phyloP scores from a whole-genome alignment of 2,329 filamentous ascomycete species.

The Colletotrichum siamense region DNA sequence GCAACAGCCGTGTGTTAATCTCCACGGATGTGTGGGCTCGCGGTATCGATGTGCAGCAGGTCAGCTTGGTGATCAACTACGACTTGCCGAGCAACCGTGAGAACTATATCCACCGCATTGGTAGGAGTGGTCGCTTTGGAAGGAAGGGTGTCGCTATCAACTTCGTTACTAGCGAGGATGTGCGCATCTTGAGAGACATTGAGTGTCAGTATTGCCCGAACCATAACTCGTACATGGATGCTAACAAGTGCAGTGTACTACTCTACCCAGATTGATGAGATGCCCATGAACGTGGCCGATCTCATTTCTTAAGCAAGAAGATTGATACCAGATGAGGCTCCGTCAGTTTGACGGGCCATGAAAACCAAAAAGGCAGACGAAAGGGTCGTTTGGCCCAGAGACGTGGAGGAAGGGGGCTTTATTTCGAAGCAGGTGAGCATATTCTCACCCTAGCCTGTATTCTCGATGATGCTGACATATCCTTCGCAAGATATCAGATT shows the following conservation, averaged over 20 bases:
- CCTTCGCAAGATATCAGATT: neutral
- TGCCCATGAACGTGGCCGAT: conserved; percentile 92
- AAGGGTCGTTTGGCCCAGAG: conserved; percentile 7
- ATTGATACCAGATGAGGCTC: neutral
- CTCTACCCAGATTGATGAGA: conserved; percentile 96
- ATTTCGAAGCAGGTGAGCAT: conserved; percentile 12
- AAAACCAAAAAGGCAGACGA: neutral
- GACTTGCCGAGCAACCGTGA: conserved; percentile 98
- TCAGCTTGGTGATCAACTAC: conserved; percentile 98
- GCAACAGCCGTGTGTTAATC: conserved; percentile 94
- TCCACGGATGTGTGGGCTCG: conserved; percentile 98
- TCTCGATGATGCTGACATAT: neutral
- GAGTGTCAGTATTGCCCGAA: conserved; percentile 68
- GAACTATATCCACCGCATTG: conserved; percentile 99
- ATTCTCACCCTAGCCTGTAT: neutral
- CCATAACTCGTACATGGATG: neutral
- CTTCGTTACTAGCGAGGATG: conserved; percentile 98
- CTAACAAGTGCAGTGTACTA: conserved; percentile 75
- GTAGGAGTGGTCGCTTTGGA: conserved; percentile 92
- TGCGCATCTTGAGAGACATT: conserved; percentile 95
- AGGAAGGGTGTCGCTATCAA: conserved; percentile 99
- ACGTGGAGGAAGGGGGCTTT: conserved; percentile 24
- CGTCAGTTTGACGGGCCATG: neutral
- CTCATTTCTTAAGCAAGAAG: conserved; percentile 51
- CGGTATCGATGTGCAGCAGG: conserved; percentile 98